A percentile compares a stretch with the other conserved stretches of the same genome.
These are phyloP conservation scores for Chenopodium quinoa DNA, from an alignment of 148 eudicot genomes.

Conservation along the genomic window DNA sequence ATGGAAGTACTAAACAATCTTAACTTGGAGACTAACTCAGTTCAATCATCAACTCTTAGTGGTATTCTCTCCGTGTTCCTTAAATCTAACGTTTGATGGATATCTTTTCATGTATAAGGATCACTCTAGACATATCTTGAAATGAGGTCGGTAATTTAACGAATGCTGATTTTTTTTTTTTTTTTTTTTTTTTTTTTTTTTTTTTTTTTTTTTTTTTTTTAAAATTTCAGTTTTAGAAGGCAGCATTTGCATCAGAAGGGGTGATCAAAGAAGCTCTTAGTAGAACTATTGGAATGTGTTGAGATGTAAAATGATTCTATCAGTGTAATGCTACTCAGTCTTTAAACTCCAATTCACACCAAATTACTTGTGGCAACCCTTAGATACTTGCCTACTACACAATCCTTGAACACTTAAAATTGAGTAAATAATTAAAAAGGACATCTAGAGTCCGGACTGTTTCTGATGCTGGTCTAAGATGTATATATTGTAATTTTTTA, in stretches of 20 bases:
- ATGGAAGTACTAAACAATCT: conserved; percentile 42
- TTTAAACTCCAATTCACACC: neutral
- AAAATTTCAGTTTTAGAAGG: conserved; percentile 40
- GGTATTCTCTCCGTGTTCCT: conserved; percentile 43
- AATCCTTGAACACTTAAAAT: neutral
- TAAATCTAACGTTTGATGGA: conserved; percentile 41
- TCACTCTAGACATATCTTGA: neutral
- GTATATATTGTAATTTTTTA: too few relatives aligned
- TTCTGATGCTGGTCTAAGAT: neutral
- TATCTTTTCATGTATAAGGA: neutral
- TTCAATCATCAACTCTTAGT: conserved; percentile 46
- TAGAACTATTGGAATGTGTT: conserved; percentile 28
- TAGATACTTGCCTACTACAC: neutral
- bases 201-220: neutral
- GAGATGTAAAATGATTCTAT: conserved; percentile 9
- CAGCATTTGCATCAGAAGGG: conserved; percentile 40
- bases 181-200: neutral
- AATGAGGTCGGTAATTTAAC: neutral
- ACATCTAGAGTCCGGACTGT: neutral
- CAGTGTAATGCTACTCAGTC: too few relatives aligned
- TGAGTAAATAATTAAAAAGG: too few relatives aligned
- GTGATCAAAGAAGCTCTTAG: conserved; percentile 49
- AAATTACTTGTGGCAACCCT: neutral
- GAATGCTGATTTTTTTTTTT: neutral
- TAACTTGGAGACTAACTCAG: conserved; percentile 45